Evolutionary conservation across 2,329 filamentous ascomycete species (phyloP).

Genomic region (Xylaria sp.): DNA sequence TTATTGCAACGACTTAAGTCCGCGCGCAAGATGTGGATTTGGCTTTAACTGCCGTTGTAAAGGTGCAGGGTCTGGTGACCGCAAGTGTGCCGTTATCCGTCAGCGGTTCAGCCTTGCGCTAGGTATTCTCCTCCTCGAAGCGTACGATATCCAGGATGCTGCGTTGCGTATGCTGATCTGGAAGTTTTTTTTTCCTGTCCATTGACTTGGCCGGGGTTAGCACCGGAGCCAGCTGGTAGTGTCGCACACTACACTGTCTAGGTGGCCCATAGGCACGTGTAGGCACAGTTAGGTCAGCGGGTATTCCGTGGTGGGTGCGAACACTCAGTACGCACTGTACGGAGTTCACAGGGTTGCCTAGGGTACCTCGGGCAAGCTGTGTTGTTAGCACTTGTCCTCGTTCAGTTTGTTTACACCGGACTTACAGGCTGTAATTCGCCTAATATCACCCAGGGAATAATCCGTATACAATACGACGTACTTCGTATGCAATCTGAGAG

Average conservation of each 20-base stretch:
- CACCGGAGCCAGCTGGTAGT: background rate
- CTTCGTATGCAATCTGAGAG: background rate
- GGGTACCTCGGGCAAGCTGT: no score
- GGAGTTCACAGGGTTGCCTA: no score
- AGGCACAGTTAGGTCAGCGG: no score
- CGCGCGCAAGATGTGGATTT: background rate
- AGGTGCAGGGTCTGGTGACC: background rate
- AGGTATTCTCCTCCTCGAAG: background rate
- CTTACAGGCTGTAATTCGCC: no score
- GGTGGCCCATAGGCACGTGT: no score
- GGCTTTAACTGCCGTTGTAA: background rate
- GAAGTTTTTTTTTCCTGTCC: background rate
- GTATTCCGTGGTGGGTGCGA: no score
- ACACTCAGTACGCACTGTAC: no score
- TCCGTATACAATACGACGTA: background rate
- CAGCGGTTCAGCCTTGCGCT: background rate
- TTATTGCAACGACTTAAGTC: background rate
- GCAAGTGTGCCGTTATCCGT: background rate
- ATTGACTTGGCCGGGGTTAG: background rate
- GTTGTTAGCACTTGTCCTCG: no score
- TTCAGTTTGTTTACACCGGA: no score
- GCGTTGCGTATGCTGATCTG: no score
- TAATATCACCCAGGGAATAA: background rate
- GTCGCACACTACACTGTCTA: no score
- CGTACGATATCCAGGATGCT: no score